Base-by-base conservation (phyloP, 2,329 filamentous ascomycete genomes). In the Colletotrichum cuscutae region DNA sequence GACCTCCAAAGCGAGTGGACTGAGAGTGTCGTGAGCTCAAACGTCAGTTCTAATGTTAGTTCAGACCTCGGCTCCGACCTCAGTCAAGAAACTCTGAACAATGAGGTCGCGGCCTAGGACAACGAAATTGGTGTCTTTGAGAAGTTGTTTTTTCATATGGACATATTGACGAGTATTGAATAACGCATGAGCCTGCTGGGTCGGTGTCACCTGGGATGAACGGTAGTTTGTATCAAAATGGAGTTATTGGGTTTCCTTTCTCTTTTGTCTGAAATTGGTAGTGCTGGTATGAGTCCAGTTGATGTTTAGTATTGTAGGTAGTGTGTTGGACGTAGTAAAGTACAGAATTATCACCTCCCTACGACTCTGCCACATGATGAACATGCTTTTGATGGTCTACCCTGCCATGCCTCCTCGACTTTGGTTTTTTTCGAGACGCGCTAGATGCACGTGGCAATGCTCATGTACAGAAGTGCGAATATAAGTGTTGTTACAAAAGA, bases 1-100 rank as follows among this genome's bases (percentile, higher is more conserved):
- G 65, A 66, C 54, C 80, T 79, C 30, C 82, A 79, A 32, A 88
- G 86, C 72, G 85, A 88, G 69, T 88, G 85, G 84, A 87, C 86
- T 3, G 86, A 85, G 76, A 87, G 85, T 69, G 82, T 78, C 5
- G 77, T 81, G 32, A 63, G 68, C 49, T 64, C 69, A 42, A 77
- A 32, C 3, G 15, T 68, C 42, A 56, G 42, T 49, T 64, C 61
- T 11, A 64, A 64, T 30, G 11, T 65, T 11, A 65, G 49, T 30
- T 65, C 62, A 15, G 77, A 59, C 13, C 42, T 74, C 11, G 52
- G 62, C 24, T 65, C 62, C 2, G 76, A 59, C n/a, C 42, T 74
- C 6, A 53, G 61, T 53, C 76, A 75, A 59, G 74, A 78, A 11
- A 75, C 76, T 35, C 70, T 63, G 6, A 75, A 65, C 8, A 73